Conservation (phyloP, 1,284 basidiomycete genomes). For the Flammula alnicola region DNA sequence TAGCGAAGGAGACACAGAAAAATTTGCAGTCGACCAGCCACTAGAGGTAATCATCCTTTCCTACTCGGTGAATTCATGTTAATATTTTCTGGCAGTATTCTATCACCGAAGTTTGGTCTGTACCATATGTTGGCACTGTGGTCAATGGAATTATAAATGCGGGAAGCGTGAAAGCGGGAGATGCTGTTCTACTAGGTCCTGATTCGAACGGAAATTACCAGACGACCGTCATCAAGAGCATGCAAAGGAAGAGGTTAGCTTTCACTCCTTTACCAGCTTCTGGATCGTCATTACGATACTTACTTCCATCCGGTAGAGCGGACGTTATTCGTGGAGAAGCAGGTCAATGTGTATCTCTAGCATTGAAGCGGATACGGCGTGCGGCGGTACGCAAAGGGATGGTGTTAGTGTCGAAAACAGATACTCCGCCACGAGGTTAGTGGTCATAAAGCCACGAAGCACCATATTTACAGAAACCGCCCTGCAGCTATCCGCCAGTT, state of each 20-base stretch:
- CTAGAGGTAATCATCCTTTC: slow-evolving; percentile 64
- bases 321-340: slow-evolving; percentile 87
- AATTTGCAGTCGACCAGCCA: slow-evolving; percentile 84
- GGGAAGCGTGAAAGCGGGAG: slow-evolving; percentile 80
- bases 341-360: slow-evolving; percentile 94
- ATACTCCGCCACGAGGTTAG: slow-evolving; percentile 74
- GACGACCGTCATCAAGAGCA: slow-evolving; percentile 84
- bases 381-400: slow-evolving; percentile 92
- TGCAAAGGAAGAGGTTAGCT: slow-evolving; percentile 86
- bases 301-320: slow-evolving; percentile 52
- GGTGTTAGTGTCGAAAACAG: slow-evolving; percentile 86
- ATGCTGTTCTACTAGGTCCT: slow-evolving; percentile 87
- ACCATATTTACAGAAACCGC: slow-evolving; percentile 7
- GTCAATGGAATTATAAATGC: slow-evolving; percentile 90
- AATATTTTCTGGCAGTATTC: slow-evolving; percentile 58
- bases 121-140: slow-evolving; percentile 95
- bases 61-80: not conserved
- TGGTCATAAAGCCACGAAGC: not conserved
- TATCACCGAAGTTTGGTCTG: slow-evolving; percentile 85
- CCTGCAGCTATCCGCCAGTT: slow-evolving; percentile 74
- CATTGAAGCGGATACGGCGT: slow-evolving; percentile 88
- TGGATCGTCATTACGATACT: not conserved
- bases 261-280: not conserved
- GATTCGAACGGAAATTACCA: slow-evolving; percentile 93
- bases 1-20: slow-evolving; percentile 80